Evolutionary conservation across 331 rosid genomes (phyloP).

Genomic region (Quercus lobata): DNA sequence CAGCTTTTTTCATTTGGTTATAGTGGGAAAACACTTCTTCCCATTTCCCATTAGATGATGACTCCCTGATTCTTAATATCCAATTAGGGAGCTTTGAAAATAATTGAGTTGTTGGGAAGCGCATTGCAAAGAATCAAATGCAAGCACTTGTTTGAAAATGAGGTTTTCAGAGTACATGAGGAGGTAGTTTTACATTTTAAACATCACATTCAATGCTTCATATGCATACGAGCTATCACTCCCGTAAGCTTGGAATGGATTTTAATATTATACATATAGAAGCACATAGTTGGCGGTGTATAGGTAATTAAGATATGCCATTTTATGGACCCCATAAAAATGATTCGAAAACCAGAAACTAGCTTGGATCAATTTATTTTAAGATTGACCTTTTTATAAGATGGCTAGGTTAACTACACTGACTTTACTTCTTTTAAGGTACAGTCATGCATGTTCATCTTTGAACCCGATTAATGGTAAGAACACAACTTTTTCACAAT

Average conservation of each 20-base stretch:
- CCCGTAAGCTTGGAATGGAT: too few relatives aligned
- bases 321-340: too few relatives aligned
- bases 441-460: too few relatives aligned
- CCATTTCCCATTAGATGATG: slow-evolving; percentile 30
- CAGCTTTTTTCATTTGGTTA: slow-evolving; percentile 12
- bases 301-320: too few relatives aligned
- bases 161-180: neutral
- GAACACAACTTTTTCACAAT: too few relatives aligned
- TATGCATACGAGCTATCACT: neutral
- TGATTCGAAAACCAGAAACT: too few relatives aligned
- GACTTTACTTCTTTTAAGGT: too few relatives aligned
- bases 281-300: too few relatives aligned
- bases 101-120: slow-evolving; percentile 1
- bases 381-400: too few relatives aligned
- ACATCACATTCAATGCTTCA: neutral
- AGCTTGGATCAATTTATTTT: too few relatives aligned
- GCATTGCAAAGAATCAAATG: slow-evolving; percentile 18
- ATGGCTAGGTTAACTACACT: too few relatives aligned
- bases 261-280: too few relatives aligned
- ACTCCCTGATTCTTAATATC: slow-evolving; percentile 27
- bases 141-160: neutral
- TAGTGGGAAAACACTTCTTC: slow-evolving; percentile 25
- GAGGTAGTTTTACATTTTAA: neutral
- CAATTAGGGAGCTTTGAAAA: slow-evolving; percentile 15
- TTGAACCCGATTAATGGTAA: fast-evolving